These are phyloP conservation scores for Tolypocladium ophioglossoides DNA, from an alignment of 2,329 filamentous ascomycete genomes.

Conservation along the genomic window DNA sequence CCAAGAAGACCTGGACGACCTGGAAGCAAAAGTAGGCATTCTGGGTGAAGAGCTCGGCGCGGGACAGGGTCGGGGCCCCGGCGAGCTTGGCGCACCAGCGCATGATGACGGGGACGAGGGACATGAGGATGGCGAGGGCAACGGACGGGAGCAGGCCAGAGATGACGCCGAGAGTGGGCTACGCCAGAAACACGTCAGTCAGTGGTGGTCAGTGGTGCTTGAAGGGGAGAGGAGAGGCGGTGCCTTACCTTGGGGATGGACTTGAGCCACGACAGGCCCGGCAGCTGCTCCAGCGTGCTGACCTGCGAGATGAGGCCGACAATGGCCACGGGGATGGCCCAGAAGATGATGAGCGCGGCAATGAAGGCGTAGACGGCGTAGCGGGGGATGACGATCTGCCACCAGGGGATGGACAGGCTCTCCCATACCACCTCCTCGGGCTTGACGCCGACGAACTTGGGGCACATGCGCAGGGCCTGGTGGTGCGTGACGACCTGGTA, in stretches of 20 bases:
- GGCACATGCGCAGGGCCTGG: slow-evolving; percentile 71
- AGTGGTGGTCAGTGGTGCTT: no score
- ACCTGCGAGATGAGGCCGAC: slow-evolving; percentile 84
- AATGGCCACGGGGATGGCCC: slow-evolving; percentile 63
- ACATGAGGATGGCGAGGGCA: slow-evolving; percentile 71
- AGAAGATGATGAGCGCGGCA: slow-evolving; percentile 71
- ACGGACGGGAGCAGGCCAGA: slow-evolving; percentile 75
- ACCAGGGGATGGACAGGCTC: slow-evolving; percentile 60
- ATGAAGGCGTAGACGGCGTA: slow-evolving; percentile 56
- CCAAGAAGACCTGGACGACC: slow-evolving; percentile 86
- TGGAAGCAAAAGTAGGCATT: slow-evolving; percentile 89
- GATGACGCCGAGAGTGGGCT: slow-evolving; percentile 61
- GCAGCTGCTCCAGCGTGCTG: slow-evolving; percentile 52
- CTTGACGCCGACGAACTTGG: slow-evolving; percentile 70
- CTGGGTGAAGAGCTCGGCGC: slow-evolving; percentile 80
- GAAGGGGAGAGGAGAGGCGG: no score
- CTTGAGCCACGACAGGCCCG: slow-evolving; percentile 64
- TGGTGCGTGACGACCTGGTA: slow-evolving; percentile 78
- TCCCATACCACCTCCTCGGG: slow-evolving; percentile 81
- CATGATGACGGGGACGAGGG: slow-evolving; percentile 61
- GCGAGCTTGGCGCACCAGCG: slow-evolving; percentile 61
- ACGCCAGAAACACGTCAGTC: not conserved
- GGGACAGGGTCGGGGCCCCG: slow-evolving; percentile 68
- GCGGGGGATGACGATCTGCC: slow-evolving; percentile 62
- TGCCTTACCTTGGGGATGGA: slow-evolving; percentile 45